Conservation (phyloP, 2,329 filamentous ascomycete genomes). For the Alternaria longipes region DNA sequence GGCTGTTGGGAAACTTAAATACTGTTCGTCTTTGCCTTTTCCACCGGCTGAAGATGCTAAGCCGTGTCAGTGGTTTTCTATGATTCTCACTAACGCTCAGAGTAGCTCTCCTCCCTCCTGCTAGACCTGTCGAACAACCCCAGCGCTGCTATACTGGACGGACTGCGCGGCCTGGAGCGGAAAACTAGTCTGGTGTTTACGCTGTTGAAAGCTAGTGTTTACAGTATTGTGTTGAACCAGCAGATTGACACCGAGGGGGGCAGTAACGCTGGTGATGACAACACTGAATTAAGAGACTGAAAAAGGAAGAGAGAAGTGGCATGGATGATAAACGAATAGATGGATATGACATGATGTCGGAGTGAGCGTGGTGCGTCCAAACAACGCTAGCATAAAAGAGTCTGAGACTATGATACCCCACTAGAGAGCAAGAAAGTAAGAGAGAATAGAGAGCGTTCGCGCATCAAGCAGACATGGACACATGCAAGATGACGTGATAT, state of each 20-base stretch:
- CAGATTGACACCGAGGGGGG: constrained; percentile 60
- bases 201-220: constrained; percentile 95
- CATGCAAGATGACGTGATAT: constrained; percentile 5
- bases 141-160: constrained; percentile 80
- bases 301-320: not conserved
- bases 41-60: not conserved
- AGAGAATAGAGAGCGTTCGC: not conserved
- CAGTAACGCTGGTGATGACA: constrained; percentile 2
- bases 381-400: not conserved
- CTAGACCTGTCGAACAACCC: constrained; percentile 71
- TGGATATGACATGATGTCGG: not conserved
- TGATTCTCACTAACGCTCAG: not conserved
- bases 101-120: constrained; percentile 65
- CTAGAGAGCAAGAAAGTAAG: not conserved
- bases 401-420: constrained; percentile 12
- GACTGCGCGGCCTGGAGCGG: constrained; percentile 85
- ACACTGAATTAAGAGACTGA: not conserved
- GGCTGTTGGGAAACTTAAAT: constrained; percentile 88
- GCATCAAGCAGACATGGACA: not conserved
- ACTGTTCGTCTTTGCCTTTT: constrained; percentile 64
- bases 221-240: constrained; percentile 98
- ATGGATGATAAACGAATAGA: not conserved
- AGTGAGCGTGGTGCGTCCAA: not conserved
- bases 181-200: constrained; percentile 97
- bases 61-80: not conserved